Conservation (phyloP, 495 filamentous ascomycete species). For the Aspergillus hancockii region DNA sequence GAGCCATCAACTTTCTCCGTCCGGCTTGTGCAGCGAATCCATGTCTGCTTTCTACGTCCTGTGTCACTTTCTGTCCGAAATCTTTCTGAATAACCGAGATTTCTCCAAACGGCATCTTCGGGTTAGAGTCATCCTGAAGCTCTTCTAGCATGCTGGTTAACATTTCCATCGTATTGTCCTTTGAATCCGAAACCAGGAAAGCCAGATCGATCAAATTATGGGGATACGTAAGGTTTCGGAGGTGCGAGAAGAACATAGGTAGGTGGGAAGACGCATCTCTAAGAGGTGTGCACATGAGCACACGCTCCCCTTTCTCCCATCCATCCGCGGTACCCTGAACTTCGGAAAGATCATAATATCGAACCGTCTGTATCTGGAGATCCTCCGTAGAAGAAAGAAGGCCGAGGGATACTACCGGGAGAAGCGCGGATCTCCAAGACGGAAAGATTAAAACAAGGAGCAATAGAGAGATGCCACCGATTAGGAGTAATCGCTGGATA, state of each 20-base stretch:
- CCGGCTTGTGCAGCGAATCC: constrained; percentile 96
- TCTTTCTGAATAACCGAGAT: constrained; percentile 98
- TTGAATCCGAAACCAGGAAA: constrained; percentile 96
- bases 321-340: constrained; percentile 86
- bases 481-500: constrained; percentile 62
- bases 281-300: constrained; percentile 92
- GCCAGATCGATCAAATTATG: constrained; percentile 95
- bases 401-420: constrained; percentile 65
- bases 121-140: constrained; percentile 77
- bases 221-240: constrained; percentile 95
- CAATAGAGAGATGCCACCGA: constrained; percentile 53
- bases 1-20: constrained; percentile 94
- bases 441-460: constrained; percentile 69
- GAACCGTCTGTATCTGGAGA: constrained; percentile 84
- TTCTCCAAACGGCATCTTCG: constrained; percentile 85
- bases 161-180: constrained; percentile 81
- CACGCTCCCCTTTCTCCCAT: constrained; percentile 93
- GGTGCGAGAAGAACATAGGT: constrained; percentile 96
- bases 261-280: constrained; percentile 92
- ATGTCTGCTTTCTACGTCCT: constrained; percentile 96
- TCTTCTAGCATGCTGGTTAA: constrained; percentile 72
- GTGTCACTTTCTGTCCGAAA: constrained; percentile 96
- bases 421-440: constrained; percentile 67
- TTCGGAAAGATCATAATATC: constrained; percentile 93
- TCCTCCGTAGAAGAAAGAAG: constrained; percentile 68